phyloP scores from a whole-genome alignment of 2,329 filamentous ascomycete genomes.

The Cladosporium oxysporum region DNA sequence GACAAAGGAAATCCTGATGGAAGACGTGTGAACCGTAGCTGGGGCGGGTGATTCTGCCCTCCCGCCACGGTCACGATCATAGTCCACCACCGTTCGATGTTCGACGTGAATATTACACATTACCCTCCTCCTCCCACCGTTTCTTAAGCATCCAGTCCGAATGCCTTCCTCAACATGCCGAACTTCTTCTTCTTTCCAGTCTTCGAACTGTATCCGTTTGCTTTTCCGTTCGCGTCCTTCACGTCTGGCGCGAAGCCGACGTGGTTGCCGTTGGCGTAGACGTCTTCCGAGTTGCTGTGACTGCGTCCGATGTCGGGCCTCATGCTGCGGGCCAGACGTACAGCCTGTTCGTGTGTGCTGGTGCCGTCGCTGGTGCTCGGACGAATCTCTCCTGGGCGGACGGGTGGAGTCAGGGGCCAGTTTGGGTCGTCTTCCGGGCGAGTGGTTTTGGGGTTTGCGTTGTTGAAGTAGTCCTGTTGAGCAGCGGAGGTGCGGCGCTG shows the following conservation, averaged over 20 bases:
- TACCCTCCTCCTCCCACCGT: neutral
- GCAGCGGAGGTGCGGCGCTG: constrained; percentile 31
- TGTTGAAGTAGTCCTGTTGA: constrained; percentile 16
- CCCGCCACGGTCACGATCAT: neutral
- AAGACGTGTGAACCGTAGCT: too few relatives aligned
- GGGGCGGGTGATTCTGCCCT: too few relatives aligned
- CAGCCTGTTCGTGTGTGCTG: constrained; percentile 29
- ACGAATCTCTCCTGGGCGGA: constrained; percentile 24
- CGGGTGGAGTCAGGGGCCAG: constrained; percentile 52
- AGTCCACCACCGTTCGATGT: neutral
- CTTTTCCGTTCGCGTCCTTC: constrained; percentile 25
- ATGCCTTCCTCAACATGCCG: constrained; percentile 64
- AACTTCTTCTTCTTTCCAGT: constrained; percentile 66
- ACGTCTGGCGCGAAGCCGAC: constrained; percentile 17
- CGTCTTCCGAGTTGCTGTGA: constrained; percentile 23
- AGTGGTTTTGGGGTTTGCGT: constrained; percentile 7
- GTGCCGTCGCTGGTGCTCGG: constrained; percentile 37
- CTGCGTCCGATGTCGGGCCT: constrained; percentile 26
- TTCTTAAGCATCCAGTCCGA: constrained; percentile 56
- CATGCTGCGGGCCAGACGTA: constrained; percentile 28
- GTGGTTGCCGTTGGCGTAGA: constrained; percentile 14
- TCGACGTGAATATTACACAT: constrained; percentile 6
- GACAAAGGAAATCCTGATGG: neutral
- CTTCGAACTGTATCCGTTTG: constrained; percentile 36
- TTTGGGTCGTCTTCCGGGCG: constrained; percentile 22